phyloP scores from a whole-genome alignment of 192 early-diverging fungal genomes.

The Glomus cerebriforme region DNA sequence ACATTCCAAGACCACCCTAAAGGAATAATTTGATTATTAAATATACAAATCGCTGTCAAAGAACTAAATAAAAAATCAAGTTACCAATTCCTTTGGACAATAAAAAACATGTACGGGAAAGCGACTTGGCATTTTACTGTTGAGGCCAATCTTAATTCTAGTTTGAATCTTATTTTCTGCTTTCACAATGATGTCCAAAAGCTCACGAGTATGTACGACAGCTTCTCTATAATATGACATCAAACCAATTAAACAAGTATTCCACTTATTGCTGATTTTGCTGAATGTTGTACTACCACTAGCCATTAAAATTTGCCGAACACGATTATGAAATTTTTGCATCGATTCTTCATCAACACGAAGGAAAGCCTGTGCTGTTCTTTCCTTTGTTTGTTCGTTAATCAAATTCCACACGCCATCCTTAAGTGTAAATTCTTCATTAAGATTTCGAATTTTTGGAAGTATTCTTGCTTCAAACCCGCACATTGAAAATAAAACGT shows the following conservation, averaged over 20 bases:
- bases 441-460: constrained; percentile 82
- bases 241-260: constrained; percentile 87
- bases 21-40: constrained; percentile 62
- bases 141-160: constrained; percentile 98
- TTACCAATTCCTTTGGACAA: constrained; percentile 22
- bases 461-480: constrained; percentile 97
- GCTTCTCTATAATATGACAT: constrained; percentile 99
- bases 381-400: constrained; percentile 96
- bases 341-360: constrained; percentile 95
- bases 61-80: background rate
- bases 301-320: constrained; percentile 98
- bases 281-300: constrained; percentile 96
- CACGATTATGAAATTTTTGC: constrained; percentile 91
- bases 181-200: constrained; percentile 96
- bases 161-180: constrained; percentile 99
- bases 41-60: background rate
- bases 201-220: constrained; percentile 95
- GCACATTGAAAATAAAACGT: constrained; percentile 86
- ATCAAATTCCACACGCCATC: constrained; percentile 94
- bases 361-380: constrained; percentile 95
- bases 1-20: constrained; percentile 92
- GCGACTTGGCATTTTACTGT: constrained; percentile 97
- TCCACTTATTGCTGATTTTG: constrained; percentile 98
- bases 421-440: constrained; percentile 87
- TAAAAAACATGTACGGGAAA: constrained; percentile 95